Evolutionary conservation across 73 alveolate genomes (phyloP).

Genomic region (Breviolum minutum): DNA sequence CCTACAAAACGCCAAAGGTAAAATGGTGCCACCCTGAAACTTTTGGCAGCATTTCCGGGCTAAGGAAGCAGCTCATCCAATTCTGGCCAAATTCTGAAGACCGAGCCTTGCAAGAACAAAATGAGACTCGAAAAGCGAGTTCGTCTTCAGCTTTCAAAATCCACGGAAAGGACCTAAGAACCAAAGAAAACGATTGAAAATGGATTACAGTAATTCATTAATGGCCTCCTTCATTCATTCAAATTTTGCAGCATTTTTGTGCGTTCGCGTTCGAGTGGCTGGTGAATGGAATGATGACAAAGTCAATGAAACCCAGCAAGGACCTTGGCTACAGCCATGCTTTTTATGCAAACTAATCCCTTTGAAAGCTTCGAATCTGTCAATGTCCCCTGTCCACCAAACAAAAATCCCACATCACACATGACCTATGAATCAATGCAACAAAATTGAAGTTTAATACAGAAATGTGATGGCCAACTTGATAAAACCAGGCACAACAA

Average conservation of each 20-base stretch:
- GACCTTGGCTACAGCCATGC: constrained; percentile 32
- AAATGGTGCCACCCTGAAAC: neutral
- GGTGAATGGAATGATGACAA: constrained; percentile 77
- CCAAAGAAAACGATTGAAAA: neutral
- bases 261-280: neutral
- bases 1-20: neutral
- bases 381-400: too few species aligned
- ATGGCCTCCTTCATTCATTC: too few species aligned
- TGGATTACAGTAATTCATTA: neutral
- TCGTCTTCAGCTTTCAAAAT: too few species aligned
- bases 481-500: neutral
- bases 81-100: constrained; percentile 81
- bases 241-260: too few species aligned
- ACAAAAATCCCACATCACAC: too few species aligned
- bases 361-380: neutral
- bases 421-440: too few species aligned
- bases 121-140: neutral
- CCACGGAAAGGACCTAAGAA: neutral
- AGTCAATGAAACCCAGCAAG: constrained; percentile 71
- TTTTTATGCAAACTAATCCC: neutral
- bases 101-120: constrained; percentile 9
- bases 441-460: neutral
- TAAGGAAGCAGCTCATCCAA: constrained; percentile 40
- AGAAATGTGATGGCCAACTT: too few species aligned
- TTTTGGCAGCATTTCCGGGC: neutral